A percentile compares a stretch with the other conserved stretches of the same genome.
Conservation (phyloP, 306 rosid species). For the Dalbergia oliveri region DNA sequence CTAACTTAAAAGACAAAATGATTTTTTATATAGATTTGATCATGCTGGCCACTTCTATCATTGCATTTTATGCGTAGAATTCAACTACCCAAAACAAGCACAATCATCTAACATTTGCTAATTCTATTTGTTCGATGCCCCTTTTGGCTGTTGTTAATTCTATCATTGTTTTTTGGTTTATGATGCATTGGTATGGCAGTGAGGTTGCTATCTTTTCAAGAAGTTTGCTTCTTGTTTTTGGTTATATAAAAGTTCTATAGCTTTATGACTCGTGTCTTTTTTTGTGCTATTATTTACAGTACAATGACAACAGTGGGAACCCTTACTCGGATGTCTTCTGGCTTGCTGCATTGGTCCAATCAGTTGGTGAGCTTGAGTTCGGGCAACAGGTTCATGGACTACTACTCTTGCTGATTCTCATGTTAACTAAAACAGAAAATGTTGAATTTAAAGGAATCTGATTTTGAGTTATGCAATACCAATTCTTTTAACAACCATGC, state of each 20-base stretch:
- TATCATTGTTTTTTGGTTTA: slow-evolving; percentile 17
- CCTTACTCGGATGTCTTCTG: slow-evolving; percentile 95
- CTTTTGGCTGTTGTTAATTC: background rate
- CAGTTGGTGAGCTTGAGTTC: slow-evolving; percentile 93
- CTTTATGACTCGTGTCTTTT: slow-evolving; percentile 34
- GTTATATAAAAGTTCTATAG: slow-evolving; percentile 4
- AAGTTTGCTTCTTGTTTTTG: slow-evolving; percentile 35
- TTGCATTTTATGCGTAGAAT: slow-evolving; percentile 18
- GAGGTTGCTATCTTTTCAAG: slow-evolving; percentile 4
- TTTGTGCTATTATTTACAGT: slow-evolving; percentile 61
- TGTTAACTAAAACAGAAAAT: slow-evolving; percentile 14
- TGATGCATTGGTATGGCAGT: slow-evolving; percentile 17
- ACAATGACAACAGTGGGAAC: slow-evolving; percentile 94
- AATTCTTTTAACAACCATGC: background rate
- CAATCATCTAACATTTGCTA: background rate
- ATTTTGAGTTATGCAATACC: slow-evolving; percentile 7
- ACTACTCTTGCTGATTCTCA: slow-evolving; percentile 10
- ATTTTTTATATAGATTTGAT: background rate
- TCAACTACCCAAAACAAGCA: slow-evolving; percentile 4
- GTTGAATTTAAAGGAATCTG: slow-evolving; percentile 30
- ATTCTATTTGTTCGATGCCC: slow-evolving; percentile 6
- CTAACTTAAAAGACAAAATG: background rate
- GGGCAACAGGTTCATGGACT: slow-evolving; percentile 86
- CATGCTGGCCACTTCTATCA: slow-evolving; percentile 20
- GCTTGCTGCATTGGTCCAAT: slow-evolving; percentile 93